Evolutionary conservation across 1,139 yeast genomes (phyloP).

Genomic region (Nadsonia commutata): DNA sequence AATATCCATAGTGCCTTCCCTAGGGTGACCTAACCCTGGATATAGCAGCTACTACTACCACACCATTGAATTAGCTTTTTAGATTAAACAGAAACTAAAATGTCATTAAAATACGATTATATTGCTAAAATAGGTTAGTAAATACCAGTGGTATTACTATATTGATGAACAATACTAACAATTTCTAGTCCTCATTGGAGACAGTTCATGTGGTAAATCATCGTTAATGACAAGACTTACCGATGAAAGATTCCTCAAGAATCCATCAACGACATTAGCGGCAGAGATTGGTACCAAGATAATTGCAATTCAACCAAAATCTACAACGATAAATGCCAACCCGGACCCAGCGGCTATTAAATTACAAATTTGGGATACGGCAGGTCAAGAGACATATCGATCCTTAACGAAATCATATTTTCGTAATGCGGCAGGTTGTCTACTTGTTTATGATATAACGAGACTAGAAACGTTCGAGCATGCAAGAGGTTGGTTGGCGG

Average conservation of each 20-base stretch:
- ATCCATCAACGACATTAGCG: slow-evolving; percentile 25
- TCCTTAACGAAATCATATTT: slow-evolving; percentile 80
- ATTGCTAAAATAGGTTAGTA: background rate
- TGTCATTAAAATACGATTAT: background rate
- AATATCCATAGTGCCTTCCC: no score
- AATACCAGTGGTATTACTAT: no score
- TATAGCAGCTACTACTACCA: no score
- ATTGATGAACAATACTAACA: no score
- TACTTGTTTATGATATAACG: slow-evolving; percentile 78
- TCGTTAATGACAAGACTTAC: slow-evolving; percentile 24
- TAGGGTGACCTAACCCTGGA: no score
- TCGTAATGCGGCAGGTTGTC: slow-evolving; percentile 69
- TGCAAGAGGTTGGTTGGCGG: slow-evolving; percentile 33
- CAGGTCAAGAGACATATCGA: slow-evolving; percentile 90
- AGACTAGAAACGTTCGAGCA: slow-evolving; percentile 38
- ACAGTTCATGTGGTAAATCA: slow-evolving; percentile 24
- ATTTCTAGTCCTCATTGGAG: background rate
- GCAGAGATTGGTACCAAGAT: slow-evolving; percentile 26
- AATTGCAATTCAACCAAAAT: slow-evolving; percentile 17
- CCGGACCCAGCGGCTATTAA: slow-evolving; percentile 9
- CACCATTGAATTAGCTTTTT: no score
- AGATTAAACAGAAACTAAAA: no score
- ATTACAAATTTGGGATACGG: slow-evolving; percentile 43
- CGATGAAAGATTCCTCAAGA: slow-evolving; percentile 22
- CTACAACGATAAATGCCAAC: slow-evolving; percentile 6